Base-by-base conservation (phyloP, 768 basidiomycete species). In the Filobasidium wieringae region DNA sequence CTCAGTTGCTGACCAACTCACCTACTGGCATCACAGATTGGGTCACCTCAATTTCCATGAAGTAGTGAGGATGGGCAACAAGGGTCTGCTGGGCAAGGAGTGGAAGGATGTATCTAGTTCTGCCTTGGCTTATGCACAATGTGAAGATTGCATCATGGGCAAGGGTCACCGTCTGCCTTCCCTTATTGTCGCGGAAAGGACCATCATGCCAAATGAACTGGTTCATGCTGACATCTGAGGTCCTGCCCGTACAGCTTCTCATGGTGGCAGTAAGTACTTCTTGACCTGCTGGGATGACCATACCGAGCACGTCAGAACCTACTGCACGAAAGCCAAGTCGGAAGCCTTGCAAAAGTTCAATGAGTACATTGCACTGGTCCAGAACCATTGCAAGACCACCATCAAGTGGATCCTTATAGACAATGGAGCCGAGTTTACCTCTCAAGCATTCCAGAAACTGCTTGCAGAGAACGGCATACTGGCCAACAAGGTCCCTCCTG, bases 371-470 rank as follows among this genome's bases (percentile, higher is more conserved):
- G 39, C 41, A 1, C 30, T 37, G 31, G 57, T 57, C n/a, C 61
- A 63, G 36, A 40, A 53, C 14, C 51, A 57, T 40, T 26, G 29
- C 14, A 37, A 33, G 6, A 29, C 31, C 3, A 55, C 55, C 31
- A 41, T 65, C 53, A 63, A 54, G 50, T 26, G 24, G 8, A 37
- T 63, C 9, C 43, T 55, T 17, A 51, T 39, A 15, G 64, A 63
- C 43, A 57, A 57, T 29, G 64, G 61, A 26, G 64, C 61, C 15
- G 58, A 62, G 31, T 65, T 63, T 49, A 62, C 43, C 17, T 58
- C 51, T 15, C 34, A 34, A 2, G 57, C 14, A n/a, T 62, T 53
- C 31, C 27, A 12, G 4, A n/a, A 43, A 5, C 49, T 49, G 14
- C 51, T 62, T 8, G 31, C 12, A 17, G 19, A 11, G 8, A 22